Conservation (phyloP, 257 asterid genomes). For the Anisodus acutangulus region DNA sequence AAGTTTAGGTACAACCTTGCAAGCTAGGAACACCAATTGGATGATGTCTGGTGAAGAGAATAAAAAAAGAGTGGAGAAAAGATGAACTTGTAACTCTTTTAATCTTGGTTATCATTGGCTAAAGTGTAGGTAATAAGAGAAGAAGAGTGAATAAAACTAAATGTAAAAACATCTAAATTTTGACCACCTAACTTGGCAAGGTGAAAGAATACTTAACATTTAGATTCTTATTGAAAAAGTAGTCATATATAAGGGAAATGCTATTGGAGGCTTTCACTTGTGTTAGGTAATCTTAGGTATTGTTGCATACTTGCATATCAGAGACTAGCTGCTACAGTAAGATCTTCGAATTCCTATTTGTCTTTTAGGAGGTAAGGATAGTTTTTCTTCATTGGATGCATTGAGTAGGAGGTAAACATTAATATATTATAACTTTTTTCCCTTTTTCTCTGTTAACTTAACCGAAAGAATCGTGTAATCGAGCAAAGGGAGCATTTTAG, state of each 20-base stretch:
- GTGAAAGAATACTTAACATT: constrained; percentile 13
- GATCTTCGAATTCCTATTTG: neutral
- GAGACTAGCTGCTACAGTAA: neutral
- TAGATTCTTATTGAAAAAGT: neutral
- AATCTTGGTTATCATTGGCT: constrained; percentile 16
- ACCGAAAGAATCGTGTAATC: neutral
- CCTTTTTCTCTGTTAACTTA: neutral
- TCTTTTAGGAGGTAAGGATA: neutral
- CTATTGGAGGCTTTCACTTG: neutral
- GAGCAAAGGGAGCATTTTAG: neutral
- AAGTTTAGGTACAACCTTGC: neutral
- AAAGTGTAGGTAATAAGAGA: constrained; percentile 10
- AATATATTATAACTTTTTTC: neutral
- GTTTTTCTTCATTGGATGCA: constrained; percentile 9
- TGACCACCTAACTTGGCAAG: neutral
- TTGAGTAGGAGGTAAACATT: neutral
- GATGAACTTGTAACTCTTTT: neutral
- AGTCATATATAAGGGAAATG: neutral
- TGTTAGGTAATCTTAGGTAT: neutral
- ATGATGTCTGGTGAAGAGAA: constrained; percentile 4
- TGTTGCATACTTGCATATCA: neutral
- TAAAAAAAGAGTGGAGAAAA: neutral
- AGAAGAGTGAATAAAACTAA: neutral
- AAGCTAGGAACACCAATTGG: neutral
- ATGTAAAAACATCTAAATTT: neutral